Conservation (phyloP, 2,329 filamentous ascomycete species). For the Fusarium continuum region DNA sequence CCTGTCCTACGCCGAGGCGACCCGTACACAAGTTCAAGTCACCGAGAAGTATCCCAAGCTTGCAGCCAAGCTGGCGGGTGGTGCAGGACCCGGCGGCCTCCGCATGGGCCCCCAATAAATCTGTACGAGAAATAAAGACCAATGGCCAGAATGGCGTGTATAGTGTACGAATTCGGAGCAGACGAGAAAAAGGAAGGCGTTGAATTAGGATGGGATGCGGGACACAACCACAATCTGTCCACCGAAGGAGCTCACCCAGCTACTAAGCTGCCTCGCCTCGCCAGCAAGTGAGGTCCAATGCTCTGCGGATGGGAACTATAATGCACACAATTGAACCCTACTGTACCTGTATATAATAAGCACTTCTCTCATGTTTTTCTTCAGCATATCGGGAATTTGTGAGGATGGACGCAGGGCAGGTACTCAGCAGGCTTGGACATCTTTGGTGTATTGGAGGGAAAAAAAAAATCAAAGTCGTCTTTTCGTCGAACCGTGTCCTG, state of each 20-base stretch:
- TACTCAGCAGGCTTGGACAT: slow-evolving; percentile 32
- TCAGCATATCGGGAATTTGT: slow-evolving; percentile 19
- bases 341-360: slow-evolving; percentile 46
- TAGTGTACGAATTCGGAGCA: slow-evolving; percentile 44
- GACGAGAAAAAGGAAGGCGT: slow-evolving; percentile 32
- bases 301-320: slow-evolving; percentile 44
- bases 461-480: slow-evolving; percentile 24
- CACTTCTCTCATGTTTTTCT: slow-evolving; percentile 39
- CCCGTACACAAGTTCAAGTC: slow-evolving; percentile 92
- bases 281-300: slow-evolving; percentile 40
- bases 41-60: slow-evolving; percentile 87
- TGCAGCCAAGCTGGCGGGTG: slow-evolving; percentile 69
- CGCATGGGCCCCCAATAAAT: slow-evolving; percentile 50
- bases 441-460: slow-evolving; percentile 15
- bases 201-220: slow-evolving; percentile 29
- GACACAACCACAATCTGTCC: slow-evolving; percentile 23
- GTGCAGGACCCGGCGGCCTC: slow-evolving; percentile 48
- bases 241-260: slow-evolving; percentile 26
- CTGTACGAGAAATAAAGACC: slow-evolving; percentile 36
- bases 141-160: slow-evolving; percentile 38
- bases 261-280: slow-evolving; percentile 32
- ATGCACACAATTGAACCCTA: slow-evolving; percentile 42
- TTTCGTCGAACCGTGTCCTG: slow-evolving; percentile 10
- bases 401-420: slow-evolving; percentile 31
- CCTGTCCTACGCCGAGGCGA: slow-evolving; percentile 95